Evolutionary conservation across 164 flowering plant genomes (phyloP), one percentile per base, ranked within the genome.

Genomic region (Chimonanthus salicifolius): DNA sequence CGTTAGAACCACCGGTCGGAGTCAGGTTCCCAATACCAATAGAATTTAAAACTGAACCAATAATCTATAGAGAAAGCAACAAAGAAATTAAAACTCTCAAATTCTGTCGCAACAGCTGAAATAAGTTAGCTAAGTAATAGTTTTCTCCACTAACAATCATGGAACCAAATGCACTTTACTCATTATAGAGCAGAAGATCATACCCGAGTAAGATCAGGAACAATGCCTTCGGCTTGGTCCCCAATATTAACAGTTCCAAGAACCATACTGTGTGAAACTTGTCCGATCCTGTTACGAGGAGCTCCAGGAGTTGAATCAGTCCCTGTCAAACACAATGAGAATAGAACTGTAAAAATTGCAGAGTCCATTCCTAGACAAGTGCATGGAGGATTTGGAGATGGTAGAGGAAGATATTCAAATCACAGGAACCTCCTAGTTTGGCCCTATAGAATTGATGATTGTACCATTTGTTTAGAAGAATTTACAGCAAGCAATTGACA

Each of bases 221-320:
- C 88, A 78, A 70, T 58, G 58, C 88, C 88, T 78, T 88, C 97
- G 72, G 86, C 85, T 79, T 89, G 97, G 44, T 95, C 99, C 20
- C 97, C 98, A 74, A 89, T 79, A 79, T 92, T 92, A 71, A 90
- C 84, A 43, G 95, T 88, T 51, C 98, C 99, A 75, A 95, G 92
- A 75, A 95, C 89, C 18, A 96, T 90, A 82, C 95, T 91, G 67
- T 94, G 99, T 54, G 99, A 85, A 76, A 95, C 83, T 80, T 86
- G 97, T 49, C 96, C 96, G 58, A 85, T 73, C 79, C 92, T 97
- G 78, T 72, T 76, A 18, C 90, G 92, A 13, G 88, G 80, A 16
- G 78, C 87, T 77, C 86, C 87, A 77, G 81, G 75, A 84, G 51
- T 69, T 47, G 87, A 73, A 69, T 90, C 97, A 81, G 74, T 87